A percentile compares a stretch with the other conserved stretches of the same genome.
phyloP scores from a whole-genome alignment of 345 rosid genomes.

The Sisymbrium altissimum region DNA sequence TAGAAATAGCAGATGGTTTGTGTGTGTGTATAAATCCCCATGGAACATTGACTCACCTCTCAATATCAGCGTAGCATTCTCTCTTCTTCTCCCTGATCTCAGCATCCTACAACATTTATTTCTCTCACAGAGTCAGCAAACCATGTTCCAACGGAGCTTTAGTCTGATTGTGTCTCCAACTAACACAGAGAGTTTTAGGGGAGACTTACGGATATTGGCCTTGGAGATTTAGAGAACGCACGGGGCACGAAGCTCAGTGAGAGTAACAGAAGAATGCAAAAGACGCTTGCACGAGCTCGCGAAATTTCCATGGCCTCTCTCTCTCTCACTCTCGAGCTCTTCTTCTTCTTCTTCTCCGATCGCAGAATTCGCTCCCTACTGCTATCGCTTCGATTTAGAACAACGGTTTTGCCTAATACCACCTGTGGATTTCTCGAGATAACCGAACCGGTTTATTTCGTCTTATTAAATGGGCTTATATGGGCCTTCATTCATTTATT shows the following conservation, averaged over 20 bases:
- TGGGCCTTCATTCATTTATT: not conserved
- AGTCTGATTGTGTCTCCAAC: no score
- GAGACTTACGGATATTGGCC: slow-evolving; percentile 47
- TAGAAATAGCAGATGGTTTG: no score
- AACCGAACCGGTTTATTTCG: not conserved
- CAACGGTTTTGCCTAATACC: slow-evolving; percentile 8
- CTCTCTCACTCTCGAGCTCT: no score
- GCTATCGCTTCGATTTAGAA: slow-evolving; percentile 8
- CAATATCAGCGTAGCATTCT: slow-evolving; percentile 70
- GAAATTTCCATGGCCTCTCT: slow-evolving; percentile 22
- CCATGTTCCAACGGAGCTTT: not conserved
- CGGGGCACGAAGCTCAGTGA: slow-evolving; percentile 16
- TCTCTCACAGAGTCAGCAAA: not conserved
- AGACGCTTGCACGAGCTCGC: not conserved
- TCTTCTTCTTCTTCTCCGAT: slow-evolving; percentile 24
- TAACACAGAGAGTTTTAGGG: not conserved
- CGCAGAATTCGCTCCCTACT: not conserved
- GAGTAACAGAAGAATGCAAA: slow-evolving; percentile 30
- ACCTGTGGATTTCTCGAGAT: not conserved
- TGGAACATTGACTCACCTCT: no score
- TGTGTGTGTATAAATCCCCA: no score
- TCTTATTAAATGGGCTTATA: not conserved
- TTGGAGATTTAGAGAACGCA: slow-evolving; percentile 46
- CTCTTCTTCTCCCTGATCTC: slow-evolving; percentile 62
- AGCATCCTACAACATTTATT: slow-evolving; percentile 40